phyloP scores from a whole-genome alignment of 495 filamentous ascomycete genomes.

The Geopyxis carbonaria region DNA sequence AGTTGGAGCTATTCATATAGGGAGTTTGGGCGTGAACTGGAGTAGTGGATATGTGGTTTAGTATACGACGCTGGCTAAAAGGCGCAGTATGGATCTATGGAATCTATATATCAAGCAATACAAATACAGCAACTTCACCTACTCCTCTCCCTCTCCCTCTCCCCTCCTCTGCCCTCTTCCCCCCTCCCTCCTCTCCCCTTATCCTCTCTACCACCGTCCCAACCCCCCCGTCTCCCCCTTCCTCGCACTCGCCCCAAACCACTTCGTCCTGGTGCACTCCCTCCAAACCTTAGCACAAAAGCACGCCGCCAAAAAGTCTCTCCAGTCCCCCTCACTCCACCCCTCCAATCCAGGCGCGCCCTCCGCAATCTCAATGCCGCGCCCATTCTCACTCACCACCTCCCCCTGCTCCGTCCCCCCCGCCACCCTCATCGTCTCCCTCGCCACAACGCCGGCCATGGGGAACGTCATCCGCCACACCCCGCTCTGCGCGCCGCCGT shows the following conservation, averaged over 20 bases:
- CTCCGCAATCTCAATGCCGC: slow-evolving; percentile 18
- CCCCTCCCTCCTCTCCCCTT: too few relatives aligned
- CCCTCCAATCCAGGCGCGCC: slow-evolving; percentile 15
- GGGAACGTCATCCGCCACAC: slow-evolving; percentile 21
- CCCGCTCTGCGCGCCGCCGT: slow-evolving; percentile 14
- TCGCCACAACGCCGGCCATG: slow-evolving; percentile 15
- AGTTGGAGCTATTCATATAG: too few relatives aligned
- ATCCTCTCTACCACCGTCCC: slow-evolving; percentile 12
- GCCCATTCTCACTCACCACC: slow-evolving; percentile 17
- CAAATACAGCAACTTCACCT: too few relatives aligned
- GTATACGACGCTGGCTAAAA: too few relatives aligned
- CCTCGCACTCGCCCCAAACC: slow-evolving; percentile 8
- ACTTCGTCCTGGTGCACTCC: slow-evolving; percentile 14
- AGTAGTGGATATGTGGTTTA: too few relatives aligned
- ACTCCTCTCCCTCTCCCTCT: too few relatives aligned
- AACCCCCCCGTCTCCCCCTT: slow-evolving; percentile 3
- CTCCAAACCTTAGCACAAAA: slow-evolving; percentile 24
- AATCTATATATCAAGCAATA: too few relatives aligned
- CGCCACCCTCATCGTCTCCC: slow-evolving; percentile 7
- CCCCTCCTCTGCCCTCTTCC: too few relatives aligned
- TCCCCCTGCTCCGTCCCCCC: slow-evolving; percentile 2
- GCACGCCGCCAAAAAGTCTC: slow-evolving; percentile 21
- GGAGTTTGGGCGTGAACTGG: too few relatives aligned
- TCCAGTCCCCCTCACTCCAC: slow-evolving; percentile 19
- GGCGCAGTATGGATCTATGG: too few relatives aligned